Percentiles rank a stretch among this genome's conserved stretches.
Conservation (phyloP, 495 filamentous ascomycete species). For the Neurospora africana region DNA sequence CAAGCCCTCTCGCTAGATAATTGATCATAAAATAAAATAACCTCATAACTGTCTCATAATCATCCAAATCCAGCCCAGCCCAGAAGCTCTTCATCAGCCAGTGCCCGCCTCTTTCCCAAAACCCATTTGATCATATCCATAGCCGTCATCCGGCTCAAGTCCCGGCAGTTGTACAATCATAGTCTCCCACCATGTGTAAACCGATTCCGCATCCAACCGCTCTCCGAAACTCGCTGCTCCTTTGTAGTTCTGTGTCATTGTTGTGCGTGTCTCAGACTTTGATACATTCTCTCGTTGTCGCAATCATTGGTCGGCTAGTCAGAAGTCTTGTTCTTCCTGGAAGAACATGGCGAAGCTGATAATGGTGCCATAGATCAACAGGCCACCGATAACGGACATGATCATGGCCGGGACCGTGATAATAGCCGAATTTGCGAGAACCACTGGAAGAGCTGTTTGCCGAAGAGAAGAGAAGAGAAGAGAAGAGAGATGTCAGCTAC, state of each 20-base stretch:
- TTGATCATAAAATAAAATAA: not conserved
- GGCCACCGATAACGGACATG: conserved; percentile 87
- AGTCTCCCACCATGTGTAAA: not conserved
- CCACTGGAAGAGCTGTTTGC: conserved; percentile 70
- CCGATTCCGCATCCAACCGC: not conserved
- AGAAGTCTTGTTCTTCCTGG: conserved; percentile 85
- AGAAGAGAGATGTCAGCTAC: conserved; percentile 9
- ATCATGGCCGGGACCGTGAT: conserved; percentile 80
- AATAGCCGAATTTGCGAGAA: conserved; percentile 73
- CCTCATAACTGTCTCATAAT: not conserved
- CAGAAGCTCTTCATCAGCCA: not conserved
- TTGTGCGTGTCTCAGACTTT: not conserved
- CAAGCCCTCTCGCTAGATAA: not conserved
- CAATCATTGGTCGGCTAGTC: not conserved
- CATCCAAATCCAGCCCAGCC: not conserved
- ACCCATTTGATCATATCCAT: not conserved
- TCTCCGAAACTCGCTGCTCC: not conserved
- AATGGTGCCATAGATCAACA: conserved; percentile 95
- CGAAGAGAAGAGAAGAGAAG: not conserved
- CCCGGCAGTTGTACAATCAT: not conserved
- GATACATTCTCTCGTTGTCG: not conserved
- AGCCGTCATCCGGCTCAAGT: not conserved
- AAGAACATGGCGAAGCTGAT: conserved; percentile 98
- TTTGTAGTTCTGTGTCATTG: not conserved
- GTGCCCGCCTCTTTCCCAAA: not conserved